Evolutionary conservation across 2,329 filamentous ascomycete species (phyloP).

Genomic region (Colletotrichum chlorophyti): DNA sequence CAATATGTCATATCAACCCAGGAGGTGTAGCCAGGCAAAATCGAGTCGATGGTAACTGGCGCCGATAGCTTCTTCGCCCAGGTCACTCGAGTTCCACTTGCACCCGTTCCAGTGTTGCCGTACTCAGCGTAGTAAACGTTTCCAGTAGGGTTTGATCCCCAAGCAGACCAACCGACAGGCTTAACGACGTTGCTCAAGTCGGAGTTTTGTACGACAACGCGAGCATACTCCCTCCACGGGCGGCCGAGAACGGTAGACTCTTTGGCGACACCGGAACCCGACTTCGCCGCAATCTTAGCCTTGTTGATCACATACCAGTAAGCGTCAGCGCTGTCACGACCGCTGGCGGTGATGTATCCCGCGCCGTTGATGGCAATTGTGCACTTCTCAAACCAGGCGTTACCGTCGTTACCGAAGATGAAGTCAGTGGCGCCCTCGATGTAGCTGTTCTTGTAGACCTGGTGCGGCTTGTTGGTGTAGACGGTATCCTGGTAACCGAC

Average conservation of each 20-base stretch:
- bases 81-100: conserved; percentile 58
- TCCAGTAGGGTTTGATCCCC: conserved; percentile 57
- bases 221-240: conserved; percentile 54
- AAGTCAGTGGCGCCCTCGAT: conserved; percentile 58
- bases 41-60: conserved; percentile 39
- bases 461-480: conserved; percentile 52
- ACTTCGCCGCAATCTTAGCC: conserved; percentile 46
- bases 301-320: conserved; percentile 55
- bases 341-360: conserved; percentile 53
- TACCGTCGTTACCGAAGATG: conserved; percentile 52
- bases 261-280: conserved; percentile 42
- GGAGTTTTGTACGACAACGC: conserved; percentile 56
- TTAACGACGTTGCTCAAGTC: conserved; percentile 63
- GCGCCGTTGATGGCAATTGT: conserved; percentile 43
- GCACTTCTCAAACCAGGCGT: conserved; percentile 51
- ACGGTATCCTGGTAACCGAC: conserved; percentile 59
- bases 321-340: conserved; percentile 45
- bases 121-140: conserved; percentile 66
- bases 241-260: conserved; percentile 54
- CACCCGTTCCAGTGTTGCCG: conserved; percentile 62
- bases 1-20: conserved; percentile 25
- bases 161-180: conserved; percentile 62
- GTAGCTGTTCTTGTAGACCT: conserved; percentile 52
- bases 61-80: conserved; percentile 44
- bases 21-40: conserved; percentile 14